Percentiles rank a stretch among this genome's conserved stretches.
These are phyloP conservation scores for Penicillium canescens DNA, from an alignment of 495 filamentous ascomycete species.

Conservation along the genomic window DNA sequence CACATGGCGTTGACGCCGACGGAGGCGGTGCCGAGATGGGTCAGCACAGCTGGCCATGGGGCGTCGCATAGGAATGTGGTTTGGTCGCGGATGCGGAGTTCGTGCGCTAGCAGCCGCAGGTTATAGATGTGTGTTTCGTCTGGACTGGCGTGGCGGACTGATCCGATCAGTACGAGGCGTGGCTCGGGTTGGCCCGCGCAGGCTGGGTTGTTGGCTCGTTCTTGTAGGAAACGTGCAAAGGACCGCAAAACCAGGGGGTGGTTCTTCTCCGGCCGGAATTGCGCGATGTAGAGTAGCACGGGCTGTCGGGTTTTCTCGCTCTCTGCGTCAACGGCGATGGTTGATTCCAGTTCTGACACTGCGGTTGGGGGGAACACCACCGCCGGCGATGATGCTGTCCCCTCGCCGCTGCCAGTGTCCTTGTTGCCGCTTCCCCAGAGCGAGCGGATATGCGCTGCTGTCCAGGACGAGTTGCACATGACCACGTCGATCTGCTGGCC, in stretches of 20 bases:
- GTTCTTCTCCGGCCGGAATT: slow-evolving; percentile 97
- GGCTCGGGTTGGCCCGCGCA: slow-evolving; percentile 23
- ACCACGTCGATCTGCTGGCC: slow-evolving; percentile 84
- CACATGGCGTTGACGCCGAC: slow-evolving; percentile 98
- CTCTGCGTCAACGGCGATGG: slow-evolving; percentile 63
- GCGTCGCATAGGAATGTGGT: slow-evolving; percentile 89
- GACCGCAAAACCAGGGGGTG: slow-evolving; percentile 80
- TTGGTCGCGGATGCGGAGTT: slow-evolving; percentile 77
- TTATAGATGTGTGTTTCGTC: slow-evolving; percentile 91
- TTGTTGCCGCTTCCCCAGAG: slow-evolving; percentile 65
- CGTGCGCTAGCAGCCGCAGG: slow-evolving; percentile 83
- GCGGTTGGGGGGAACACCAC: slow-evolving; percentile 93
- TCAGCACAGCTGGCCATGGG: slow-evolving; percentile 79
- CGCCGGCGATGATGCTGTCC: slow-evolving; percentile 31
- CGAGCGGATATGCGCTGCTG: slow-evolving; percentile 74
- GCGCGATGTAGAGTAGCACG: slow-evolving; percentile 85
- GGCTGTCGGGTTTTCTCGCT: slow-evolving; percentile 68
- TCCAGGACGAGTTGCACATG: slow-evolving; percentile 97
- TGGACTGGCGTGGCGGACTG: slow-evolving; percentile 72
- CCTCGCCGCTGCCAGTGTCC: slow-evolving; percentile 30
- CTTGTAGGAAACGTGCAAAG: slow-evolving; percentile 69
- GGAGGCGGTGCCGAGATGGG: slow-evolving; percentile 69
- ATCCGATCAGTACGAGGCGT: slow-evolving; percentile 80
- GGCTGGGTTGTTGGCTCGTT: slow-evolving; percentile 49
- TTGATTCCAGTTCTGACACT: slow-evolving; percentile 74